These are phyloP conservation scores for Ogataea pignaliae DNA, from an alignment of 805 yeast genomes.

Conservation along the genomic window DNA sequence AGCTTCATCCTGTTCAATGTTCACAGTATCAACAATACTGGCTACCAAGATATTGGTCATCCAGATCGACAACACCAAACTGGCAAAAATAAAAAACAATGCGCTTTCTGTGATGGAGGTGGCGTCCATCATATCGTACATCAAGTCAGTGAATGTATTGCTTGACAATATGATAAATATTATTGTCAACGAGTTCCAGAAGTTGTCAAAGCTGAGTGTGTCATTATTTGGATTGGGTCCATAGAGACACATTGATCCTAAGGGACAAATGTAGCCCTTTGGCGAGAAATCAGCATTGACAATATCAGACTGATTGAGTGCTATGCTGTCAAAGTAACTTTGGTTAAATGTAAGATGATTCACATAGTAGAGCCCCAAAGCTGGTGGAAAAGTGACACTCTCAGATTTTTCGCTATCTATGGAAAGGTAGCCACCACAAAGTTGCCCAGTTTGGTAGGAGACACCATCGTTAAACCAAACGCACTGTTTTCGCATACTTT, in stretches of 20 bases:
- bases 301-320: conserved; percentile 46
- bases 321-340: conserved; percentile 45
- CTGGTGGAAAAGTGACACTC: not conserved
- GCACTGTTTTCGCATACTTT: conserved; percentile 72
- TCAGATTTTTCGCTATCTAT: not conserved
- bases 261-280: conserved; percentile 78
- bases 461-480: conserved; percentile 74
- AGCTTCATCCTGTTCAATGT: conserved; percentile 38
- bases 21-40: conserved; percentile 71
- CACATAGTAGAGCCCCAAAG: conserved; percentile 28
- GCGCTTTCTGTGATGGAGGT: conserved; percentile 63
- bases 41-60: conserved; percentile 74
- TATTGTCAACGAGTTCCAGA: conserved; percentile 69
- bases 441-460: conserved; percentile 37
- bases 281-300: conserved; percentile 37
- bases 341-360: conserved; percentile 65
- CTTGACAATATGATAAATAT: conserved; percentile 78
- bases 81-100: conserved; percentile 60
- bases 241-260: conserved; percentile 58
- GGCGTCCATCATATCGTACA: conserved; percentile 74
- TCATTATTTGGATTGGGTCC: conserved; percentile 61
- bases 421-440: conserved; percentile 6
- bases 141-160: conserved; percentile 78
- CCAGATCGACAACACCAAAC: conserved; percentile 75
- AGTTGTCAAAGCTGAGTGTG: conserved; percentile 71